Conservation (phyloP, 2,329 filamentous ascomycete species). For the Xylariaceae sp. region DNA sequence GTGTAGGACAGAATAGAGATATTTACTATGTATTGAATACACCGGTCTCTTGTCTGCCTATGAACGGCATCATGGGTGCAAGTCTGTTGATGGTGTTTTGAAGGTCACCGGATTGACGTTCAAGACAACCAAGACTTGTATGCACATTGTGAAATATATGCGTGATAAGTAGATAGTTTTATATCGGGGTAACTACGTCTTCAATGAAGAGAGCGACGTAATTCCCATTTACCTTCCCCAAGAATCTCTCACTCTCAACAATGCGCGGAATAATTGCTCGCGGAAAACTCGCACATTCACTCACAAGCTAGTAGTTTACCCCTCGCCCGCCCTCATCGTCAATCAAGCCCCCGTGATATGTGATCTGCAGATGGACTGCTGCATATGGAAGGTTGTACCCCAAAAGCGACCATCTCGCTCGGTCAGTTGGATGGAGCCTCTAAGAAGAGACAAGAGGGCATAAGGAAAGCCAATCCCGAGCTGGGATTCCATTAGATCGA, state of each 20-base stretch:
- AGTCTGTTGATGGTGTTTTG: too few relatives aligned
- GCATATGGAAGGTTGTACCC: conserved; percentile 19
- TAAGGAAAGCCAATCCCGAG: neutral
- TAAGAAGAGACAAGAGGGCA: neutral
- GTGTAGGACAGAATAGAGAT: too few relatives aligned
- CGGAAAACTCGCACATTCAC: neutral
- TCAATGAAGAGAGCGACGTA: too few relatives aligned
- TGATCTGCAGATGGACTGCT: conserved; percentile 16
- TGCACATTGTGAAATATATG: too few relatives aligned
- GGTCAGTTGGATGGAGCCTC: neutral
- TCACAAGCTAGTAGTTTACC: conserved; percentile 1
- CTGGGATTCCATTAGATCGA: neutral
- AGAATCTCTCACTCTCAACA: neutral
- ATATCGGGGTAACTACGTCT: too few relatives aligned
- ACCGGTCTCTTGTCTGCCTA: too few relatives aligned
- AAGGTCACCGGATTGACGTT: too few relatives aligned
- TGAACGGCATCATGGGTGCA: too few relatives aligned
- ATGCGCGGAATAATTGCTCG: neutral
- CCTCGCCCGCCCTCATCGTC: conserved; percentile 10
- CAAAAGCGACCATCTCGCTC: conserved; percentile 9
- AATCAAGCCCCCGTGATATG: neutral
- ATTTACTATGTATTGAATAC: too few relatives aligned
- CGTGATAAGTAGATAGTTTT: too few relatives aligned
- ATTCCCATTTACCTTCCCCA: neutral
- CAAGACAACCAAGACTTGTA: too few relatives aligned